Conservation (phyloP, 805 yeast species). For the Saccharomyces cerevisiae region DNA sequence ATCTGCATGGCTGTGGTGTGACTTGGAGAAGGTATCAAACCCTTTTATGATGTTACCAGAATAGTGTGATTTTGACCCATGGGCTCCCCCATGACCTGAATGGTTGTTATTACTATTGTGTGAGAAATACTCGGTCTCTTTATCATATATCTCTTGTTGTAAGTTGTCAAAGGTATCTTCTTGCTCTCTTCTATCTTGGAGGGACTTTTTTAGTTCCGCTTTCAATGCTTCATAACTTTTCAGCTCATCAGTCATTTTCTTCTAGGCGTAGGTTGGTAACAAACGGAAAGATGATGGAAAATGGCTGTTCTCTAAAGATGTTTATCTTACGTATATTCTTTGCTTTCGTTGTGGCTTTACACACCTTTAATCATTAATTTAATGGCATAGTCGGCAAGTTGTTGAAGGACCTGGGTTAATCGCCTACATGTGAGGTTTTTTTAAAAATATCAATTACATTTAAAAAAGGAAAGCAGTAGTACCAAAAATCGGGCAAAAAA, state of each 20-base stretch:
- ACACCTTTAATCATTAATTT: not conserved
- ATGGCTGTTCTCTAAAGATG: not conserved
- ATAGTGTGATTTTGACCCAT: conserved; percentile 1
- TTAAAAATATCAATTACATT: not conserved
- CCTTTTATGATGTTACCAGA: conserved; percentile 79
- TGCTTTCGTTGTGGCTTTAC: not conserved
- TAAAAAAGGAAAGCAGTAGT: not conserved
- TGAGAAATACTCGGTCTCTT: conserved; percentile 69
- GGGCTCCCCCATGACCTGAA: not conserved
- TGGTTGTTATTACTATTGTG: conserved; percentile 45
- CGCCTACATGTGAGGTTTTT: not conserved
- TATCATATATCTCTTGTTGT: conserved; percentile 72
- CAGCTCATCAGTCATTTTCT: conserved; percentile 16
- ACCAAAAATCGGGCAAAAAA: not conserved
- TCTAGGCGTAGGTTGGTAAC: not conserved
- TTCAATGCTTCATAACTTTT: conserved; percentile 59
- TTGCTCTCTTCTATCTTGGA: conserved; percentile 53
- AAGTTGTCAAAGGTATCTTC: conserved; percentile 53
- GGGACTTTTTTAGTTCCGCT: conserved; percentile 54
- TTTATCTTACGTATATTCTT: not conserved
- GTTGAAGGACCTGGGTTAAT: not conserved
- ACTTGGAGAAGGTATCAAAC: conserved; percentile 68
- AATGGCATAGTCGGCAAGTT: not conserved
- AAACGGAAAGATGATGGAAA: not conserved
- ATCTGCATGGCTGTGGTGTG: conserved; percentile 18